Percentiles rank a stretch among this genome's conserved stretches.
Conservation (phyloP, 257 asterid species). For the Gynochthodes officinalis region DNA sequence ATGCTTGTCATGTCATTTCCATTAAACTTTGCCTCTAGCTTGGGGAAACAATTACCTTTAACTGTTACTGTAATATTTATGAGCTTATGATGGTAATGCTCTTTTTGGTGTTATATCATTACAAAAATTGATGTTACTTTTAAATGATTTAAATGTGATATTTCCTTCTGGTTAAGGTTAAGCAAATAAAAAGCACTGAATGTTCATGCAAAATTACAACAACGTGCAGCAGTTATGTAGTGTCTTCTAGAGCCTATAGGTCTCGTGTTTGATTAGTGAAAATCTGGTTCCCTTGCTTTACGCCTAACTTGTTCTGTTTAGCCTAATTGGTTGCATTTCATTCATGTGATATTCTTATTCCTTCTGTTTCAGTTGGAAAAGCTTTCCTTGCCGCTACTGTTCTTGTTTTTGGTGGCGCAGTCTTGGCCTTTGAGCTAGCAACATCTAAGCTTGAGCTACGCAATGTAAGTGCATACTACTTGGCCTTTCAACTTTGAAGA, state of each 20-base stretch:
- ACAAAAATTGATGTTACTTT: background rate
- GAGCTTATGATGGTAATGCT: background rate
- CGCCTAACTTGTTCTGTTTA: background rate
- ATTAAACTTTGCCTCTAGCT: background rate
- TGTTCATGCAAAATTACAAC: background rate
- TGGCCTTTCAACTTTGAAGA: background rate
- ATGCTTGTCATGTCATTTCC: background rate
- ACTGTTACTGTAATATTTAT: background rate
- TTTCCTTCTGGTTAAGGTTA: background rate
- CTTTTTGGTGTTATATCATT: background rate
- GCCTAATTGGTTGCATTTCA: background rate
- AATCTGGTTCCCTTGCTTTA: background rate
- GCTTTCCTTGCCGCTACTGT: constrained; percentile 81
- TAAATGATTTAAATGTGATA: background rate
- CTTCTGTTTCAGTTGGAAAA: constrained; percentile 60
- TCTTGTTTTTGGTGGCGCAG: constrained; percentile 68
- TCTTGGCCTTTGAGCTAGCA: constrained; percentile 49
- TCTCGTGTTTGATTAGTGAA: background rate
- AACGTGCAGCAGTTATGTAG: background rate
- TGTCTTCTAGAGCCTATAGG: background rate
- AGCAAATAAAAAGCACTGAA: background rate
- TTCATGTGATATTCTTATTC: constrained; percentile 8
- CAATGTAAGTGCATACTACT: constrained; percentile 42
- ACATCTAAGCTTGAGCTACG: constrained; percentile 64
- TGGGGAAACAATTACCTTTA: background rate